phyloP scores from a whole-genome alignment of 2,329 filamentous ascomycete genomes.

The Alternaria sp. region DNA sequence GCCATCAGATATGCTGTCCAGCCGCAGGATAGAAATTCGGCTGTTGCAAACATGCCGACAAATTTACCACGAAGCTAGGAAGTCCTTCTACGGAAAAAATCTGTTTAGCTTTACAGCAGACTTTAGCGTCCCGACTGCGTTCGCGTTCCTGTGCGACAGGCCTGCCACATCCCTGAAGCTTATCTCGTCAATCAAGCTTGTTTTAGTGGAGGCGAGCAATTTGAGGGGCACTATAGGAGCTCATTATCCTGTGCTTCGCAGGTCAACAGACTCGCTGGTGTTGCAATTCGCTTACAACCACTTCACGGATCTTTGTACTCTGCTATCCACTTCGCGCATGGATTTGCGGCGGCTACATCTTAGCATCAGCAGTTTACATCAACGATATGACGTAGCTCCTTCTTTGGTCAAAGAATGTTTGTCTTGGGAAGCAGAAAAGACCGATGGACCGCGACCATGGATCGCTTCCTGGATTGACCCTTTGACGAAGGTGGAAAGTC shows the following conservation, averaged over 20 bases:
- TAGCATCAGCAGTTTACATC: constrained; percentile 23
- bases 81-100: constrained; percentile 35
- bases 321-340: constrained; percentile 29
- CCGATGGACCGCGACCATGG: constrained; percentile 12
- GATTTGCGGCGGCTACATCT: constrained; percentile 26
- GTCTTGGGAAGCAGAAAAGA: constrained; percentile 20
- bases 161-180: constrained; percentile 20
- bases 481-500: constrained; percentile 20
- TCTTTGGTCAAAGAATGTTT: constrained; percentile 19
- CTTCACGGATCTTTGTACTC: constrained; percentile 31
- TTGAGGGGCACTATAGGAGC: constrained; percentile 22
- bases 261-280: constrained; percentile 26
- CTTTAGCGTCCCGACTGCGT: constrained; percentile 33
- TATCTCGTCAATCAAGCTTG: constrained; percentile 28
- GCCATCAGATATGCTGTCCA: not conserved
- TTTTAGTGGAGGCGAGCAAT: constrained; percentile 29
- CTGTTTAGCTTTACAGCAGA: constrained; percentile 31
- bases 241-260: constrained; percentile 22
- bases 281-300: constrained; percentile 32
- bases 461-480: constrained; percentile 29
- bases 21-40: constrained; percentile 13
- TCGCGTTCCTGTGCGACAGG: constrained; percentile 34
- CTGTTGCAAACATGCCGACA: constrained; percentile 31
- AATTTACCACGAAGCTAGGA: constrained; percentile 30
- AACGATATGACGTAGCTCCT: constrained; percentile 12